Base-by-base conservation (phyloP, 768 basidiomycete species). In the Pleurotus platypus region DNA sequence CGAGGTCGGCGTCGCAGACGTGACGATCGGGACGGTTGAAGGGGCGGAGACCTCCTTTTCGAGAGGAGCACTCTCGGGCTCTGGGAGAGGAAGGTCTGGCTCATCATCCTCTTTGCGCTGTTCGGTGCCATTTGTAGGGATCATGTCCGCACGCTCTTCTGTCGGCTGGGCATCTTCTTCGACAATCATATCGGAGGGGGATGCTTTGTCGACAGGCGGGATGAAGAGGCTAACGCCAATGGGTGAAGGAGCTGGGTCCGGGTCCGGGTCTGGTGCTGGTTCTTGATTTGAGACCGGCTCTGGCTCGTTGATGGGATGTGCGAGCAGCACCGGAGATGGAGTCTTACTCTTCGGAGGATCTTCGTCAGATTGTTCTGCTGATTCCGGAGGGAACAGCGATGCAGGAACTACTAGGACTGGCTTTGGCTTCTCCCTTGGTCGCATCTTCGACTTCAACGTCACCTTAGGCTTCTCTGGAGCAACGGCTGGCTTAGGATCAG, bases 391-490 rank as follows among this genome's bases (percentile, higher is more conserved):
- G 55, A 22, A 67, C 65, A 8, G 61, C 50, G 27, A 53, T 26
- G 39, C 51, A 16, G 51, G 51, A 8, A 30, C 22, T 22, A 39
- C 18, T 16, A 42, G 51, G 13, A 42, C 37, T 27, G 71, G 60
- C 53, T 74, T 70, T 16, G 71, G 63, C 20, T 66, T 64, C 57
- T 71, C 66, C 57, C 68, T 64, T 30, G 46, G 60, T 61, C 12
- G 57, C 49, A 45, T 60, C 38, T 37, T 60, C 37, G 66, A 63
- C 68, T 72, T 76, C 62, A 71, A 58, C 49, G 72, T 72, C 42
- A 60, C 20, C 57, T 72, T 72, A 39, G 57, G 39, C 35, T 61
- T 61, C 11, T 60, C 59, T 42, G 54, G 40, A 39, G 55, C 60
- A 20, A 50, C 47, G 12, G 27, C 18, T 20, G n/a, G 18, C 37